Evolutionary conservation across 2,329 filamentous ascomycete genomes (phyloP).

Genomic region (Alternaria dauci): DNA sequence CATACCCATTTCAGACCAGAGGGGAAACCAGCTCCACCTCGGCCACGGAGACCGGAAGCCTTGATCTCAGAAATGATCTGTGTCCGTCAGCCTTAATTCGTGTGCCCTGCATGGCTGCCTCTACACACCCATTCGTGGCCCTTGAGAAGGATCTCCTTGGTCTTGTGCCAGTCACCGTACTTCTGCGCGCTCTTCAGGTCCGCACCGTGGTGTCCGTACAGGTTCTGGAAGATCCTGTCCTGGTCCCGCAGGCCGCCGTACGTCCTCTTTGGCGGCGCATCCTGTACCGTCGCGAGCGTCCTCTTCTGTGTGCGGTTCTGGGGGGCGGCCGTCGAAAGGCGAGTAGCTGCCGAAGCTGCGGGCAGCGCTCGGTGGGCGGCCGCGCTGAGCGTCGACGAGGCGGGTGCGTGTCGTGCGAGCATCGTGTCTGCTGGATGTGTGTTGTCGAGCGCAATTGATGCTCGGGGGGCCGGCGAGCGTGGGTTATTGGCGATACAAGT

Average conservation of each 20-base stretch:
- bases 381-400: slow-evolving; percentile 51
- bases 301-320: slow-evolving; percentile 64
- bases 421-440: slow-evolving; percentile 44
- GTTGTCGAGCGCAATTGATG: slow-evolving; percentile 50
- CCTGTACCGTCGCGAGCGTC: slow-evolving; percentile 69
- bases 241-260: slow-evolving; percentile 93
- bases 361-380: slow-evolving; percentile 54
- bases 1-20: slow-evolving; percentile 98
- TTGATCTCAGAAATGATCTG: slow-evolving; percentile 97
- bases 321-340: slow-evolving; percentile 53
- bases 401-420: slow-evolving; percentile 53
- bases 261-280: slow-evolving; percentile 65
- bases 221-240: slow-evolving; percentile 98
- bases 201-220: slow-evolving; percentile 90
- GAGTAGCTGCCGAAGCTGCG: slow-evolving; percentile 49
- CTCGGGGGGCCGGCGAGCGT: slow-evolving; percentile 38
- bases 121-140: slow-evolving; percentile 84
- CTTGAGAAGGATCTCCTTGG: slow-evolving; percentile 97
- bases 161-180: slow-evolving; percentile 99
- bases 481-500: slow-evolving; percentile 36
- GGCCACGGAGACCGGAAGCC: slow-evolving; percentile 90
- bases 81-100: slow-evolving; percentile 28
- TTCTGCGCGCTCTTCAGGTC: slow-evolving; percentile 95
- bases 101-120: not conserved
- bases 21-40: slow-evolving; percentile 97